Evolutionary conservation across 1,284 basidiomycete genomes (phyloP).

Genomic region (Cryptococcus amylolentus): DNA sequence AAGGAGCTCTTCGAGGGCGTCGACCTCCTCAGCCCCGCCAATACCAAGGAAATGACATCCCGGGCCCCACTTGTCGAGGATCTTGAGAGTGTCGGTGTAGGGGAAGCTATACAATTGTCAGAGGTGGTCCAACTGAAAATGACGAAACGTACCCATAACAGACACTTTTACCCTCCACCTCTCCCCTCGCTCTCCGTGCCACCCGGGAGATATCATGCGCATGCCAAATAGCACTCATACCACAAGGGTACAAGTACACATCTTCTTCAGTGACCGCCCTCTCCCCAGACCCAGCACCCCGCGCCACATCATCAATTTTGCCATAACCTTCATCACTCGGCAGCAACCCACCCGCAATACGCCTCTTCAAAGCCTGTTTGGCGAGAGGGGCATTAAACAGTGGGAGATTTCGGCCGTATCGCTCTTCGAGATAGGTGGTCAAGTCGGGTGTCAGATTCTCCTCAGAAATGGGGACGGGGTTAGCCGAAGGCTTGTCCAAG

Average conservation of each 20-base stretch:
- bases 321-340: conserved; percentile 55
- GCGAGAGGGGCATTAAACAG: conserved; percentile 68
- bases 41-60: conserved; percentile 87
- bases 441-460: conserved; percentile 53
- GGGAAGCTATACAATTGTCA: conserved; percentile 67
- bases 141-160: conserved; percentile 74
- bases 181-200: conserved; percentile 46
- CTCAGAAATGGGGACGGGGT: conserved; percentile 18
- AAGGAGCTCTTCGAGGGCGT: conserved; percentile 66
- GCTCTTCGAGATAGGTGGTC: conserved; percentile 73
- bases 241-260: conserved; percentile 80
- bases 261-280: conserved; percentile 70
- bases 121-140: conserved; percentile 20
- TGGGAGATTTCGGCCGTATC: conserved; percentile 91
- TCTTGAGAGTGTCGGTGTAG: conserved; percentile 96
- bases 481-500: conserved; percentile 16
- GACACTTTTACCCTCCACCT: conserved; percentile 68
- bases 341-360: conserved; percentile 83
- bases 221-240: conserved; percentile 92
- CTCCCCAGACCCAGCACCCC: conserved; percentile 51
- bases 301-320: conserved; percentile 22
- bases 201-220: conserved; percentile 71
- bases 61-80: conserved; percentile 94
- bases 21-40: conserved; percentile 73
- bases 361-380: conserved; percentile 77